These are phyloP conservation scores for Alternaria gaisen DNA, from an alignment of 2,329 filamentous ascomycete species.

Conservation along the genomic window DNA sequence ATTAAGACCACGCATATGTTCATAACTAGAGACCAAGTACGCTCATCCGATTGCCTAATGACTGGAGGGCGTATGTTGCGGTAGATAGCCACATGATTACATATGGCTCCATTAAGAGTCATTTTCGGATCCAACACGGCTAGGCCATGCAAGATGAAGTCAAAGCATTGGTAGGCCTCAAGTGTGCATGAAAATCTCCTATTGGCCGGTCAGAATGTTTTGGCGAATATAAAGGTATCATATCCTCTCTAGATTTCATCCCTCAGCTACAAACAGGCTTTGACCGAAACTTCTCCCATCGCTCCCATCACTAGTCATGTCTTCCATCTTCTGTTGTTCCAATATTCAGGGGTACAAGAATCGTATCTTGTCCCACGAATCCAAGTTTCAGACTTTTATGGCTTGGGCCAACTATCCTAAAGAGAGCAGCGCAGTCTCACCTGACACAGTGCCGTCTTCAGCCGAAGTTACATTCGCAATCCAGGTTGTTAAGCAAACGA, in stretches of 20 bases:
- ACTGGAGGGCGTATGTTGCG: too few species aligned
- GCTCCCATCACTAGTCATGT: slow-evolving; percentile 16
- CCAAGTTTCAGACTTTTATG: slow-evolving; percentile 37
- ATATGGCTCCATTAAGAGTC: too few species aligned
- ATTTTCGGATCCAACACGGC: too few species aligned
- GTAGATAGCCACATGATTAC: too few species aligned
- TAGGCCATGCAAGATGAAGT: too few species aligned
- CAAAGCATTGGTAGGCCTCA: slow-evolving; percentile 4
- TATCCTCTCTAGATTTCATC: not conserved
- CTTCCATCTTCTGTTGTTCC: slow-evolving; percentile 33
- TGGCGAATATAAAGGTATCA: not conserved
- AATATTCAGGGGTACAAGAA: slow-evolving; percentile 21
- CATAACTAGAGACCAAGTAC: too few species aligned
- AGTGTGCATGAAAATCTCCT: not conserved
- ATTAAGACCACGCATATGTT: too few species aligned
- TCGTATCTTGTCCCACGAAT: slow-evolving; percentile 25
- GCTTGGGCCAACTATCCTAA: slow-evolving; percentile 45
- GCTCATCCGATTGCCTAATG: too few species aligned
- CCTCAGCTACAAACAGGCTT: not conserved
- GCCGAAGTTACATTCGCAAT: slow-evolving; percentile 35
- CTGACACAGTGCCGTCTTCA: not conserved
- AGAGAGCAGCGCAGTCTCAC: slow-evolving; percentile 2
- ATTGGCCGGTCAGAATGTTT: too few species aligned
- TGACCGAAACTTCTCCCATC: not conserved
- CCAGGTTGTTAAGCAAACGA: slow-evolving; percentile 58